Base-by-base conservation (phyloP, 306 rosid species). In the Lithocarpus polystachyus region DNA sequence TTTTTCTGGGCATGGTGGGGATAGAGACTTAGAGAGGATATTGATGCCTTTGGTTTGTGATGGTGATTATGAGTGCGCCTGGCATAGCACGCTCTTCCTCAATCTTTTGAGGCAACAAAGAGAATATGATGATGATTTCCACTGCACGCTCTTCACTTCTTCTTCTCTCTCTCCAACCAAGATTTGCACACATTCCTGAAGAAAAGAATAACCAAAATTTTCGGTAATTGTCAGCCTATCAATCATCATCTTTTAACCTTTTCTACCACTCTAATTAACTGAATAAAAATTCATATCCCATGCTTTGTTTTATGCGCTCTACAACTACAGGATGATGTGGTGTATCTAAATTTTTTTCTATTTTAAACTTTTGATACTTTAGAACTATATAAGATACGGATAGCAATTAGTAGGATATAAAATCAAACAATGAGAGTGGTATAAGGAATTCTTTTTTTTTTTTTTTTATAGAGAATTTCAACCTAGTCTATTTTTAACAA, bases 61-160 rank as follows among this genome's bases (percentile, higher is more conserved):
- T 78, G 82, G 82, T 88, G 92, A 89, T 90, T 86, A 90, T 90
- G 92, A 84, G 88, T 82, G 81, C 82, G 85, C 68, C 84, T 84
- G 86, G 88, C 84, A 81, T 1, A 74, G 94, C 97, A 92, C 88
- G 97, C 93, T 81, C 82, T 81, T 70, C 28, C 76, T 75, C 55
- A 77, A 85, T 82, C 90, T 87, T 86, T 87, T 75, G 84, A 85
- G 82, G 83, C 91, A 85, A 83, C 91, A 84, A 88, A 89, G 86
- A 88, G 94, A 92, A 94, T 92, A 89, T 75, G 22, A 94, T 94
- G 87, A 94, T 94, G 81, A 28, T 84, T 80, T 76, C 81, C 71
- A 74, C 75, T 73, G 97, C 98, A 94, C 97, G 98, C 97, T 74
- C 53, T 10, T 48, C 55, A 68, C 60, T 62, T 24, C 74, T 82